A percentile compares a stretch with the other conserved stretches of the same genome.
phyloP scores from a whole-genome alignment of 2,329 filamentous ascomycete species.

The Cladophialophora exuberans region DNA sequence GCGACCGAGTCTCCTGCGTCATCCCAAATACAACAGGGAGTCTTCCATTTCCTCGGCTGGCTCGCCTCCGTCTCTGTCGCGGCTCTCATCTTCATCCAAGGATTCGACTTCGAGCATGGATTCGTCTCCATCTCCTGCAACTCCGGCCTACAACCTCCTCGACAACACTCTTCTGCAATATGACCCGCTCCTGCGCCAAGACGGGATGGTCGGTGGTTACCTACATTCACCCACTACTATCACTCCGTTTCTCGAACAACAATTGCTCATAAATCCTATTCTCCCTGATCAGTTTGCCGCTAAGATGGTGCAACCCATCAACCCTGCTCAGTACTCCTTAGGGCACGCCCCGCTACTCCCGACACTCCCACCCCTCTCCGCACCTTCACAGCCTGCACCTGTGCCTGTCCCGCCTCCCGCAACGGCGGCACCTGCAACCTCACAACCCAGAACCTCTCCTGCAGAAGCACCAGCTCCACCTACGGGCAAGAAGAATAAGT shows the following conservation, averaged over 20 bases:
- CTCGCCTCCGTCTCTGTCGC: slow-evolving; percentile 31
- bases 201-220: slow-evolving; percentile 24
- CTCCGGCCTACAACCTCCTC: slow-evolving; percentile 32
- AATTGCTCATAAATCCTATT: slow-evolving; percentile 27
- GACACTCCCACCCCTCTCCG: slow-evolving; percentile 16
- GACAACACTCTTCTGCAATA: slow-evolving; percentile 29
- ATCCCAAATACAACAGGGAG: slow-evolving; percentile 27
- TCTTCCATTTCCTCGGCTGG: slow-evolving; percentile 32
- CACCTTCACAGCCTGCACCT: slow-evolving; percentile 13
- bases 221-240: slow-evolving; percentile 33
- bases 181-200: slow-evolving; percentile 32
- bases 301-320: slow-evolving; percentile 17
- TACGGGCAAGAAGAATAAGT: slow-evolving; percentile 60
- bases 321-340: slow-evolving; percentile 24
- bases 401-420: slow-evolving; percentile 14
- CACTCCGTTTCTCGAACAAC: slow-evolving; percentile 34
- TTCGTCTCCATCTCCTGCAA: slow-evolving; percentile 34
- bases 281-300: slow-evolving; percentile 24
- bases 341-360: slow-evolving; percentile 20
- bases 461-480: slow-evolving; percentile 14
- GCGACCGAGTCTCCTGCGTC: slow-evolving; percentile 29
- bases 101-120: slow-evolving; percentile 34
- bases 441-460: slow-evolving; percentile 20
- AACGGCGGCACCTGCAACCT: slow-evolving; percentile 9
- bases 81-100: slow-evolving; percentile 30